These are phyloP conservation scores for Eragrostis curvula DNA, from an alignment of 176 grass and related monocot genomes.

Conservation along the genomic window DNA sequence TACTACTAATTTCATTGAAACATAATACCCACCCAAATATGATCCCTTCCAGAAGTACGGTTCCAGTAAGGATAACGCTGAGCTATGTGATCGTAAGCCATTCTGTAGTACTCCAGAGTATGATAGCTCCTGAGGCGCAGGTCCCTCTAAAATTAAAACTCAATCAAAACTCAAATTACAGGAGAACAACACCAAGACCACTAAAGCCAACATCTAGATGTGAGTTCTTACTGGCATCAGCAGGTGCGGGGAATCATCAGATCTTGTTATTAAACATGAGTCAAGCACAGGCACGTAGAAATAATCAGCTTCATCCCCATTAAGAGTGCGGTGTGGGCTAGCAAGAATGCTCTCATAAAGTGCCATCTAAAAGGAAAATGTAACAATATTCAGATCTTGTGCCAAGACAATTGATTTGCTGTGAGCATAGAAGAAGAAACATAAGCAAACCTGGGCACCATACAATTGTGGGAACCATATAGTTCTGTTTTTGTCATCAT, in stretches of 20 bases:
- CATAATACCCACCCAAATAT: constrained; percentile 84
- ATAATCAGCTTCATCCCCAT: constrained; percentile 97
- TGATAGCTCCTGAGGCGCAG: constrained; percentile 66
- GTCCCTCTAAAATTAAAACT: constrained; percentile 50
- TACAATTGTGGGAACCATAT: constrained; percentile 82
- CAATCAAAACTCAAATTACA: too few species aligned
- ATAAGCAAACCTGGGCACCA: constrained; percentile 84
- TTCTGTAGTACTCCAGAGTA: constrained; percentile 84
- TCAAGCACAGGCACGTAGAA: constrained; percentile 97
- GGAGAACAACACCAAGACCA: constrained; percentile 14
- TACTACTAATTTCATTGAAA: constrained; percentile 41
- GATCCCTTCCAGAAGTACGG: constrained; percentile 84
- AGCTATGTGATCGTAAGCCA: constrained; percentile 86
- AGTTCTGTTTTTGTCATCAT: constrained; percentile 80
- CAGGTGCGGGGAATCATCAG: constrained; percentile 82
- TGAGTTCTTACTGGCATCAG: constrained; percentile 59
- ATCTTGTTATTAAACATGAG: constrained; percentile 91
- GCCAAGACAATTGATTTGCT: constrained; percentile 8
- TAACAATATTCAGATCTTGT: constrained; percentile 41
- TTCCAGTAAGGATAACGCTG: constrained; percentile 93
- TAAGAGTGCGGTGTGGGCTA: constrained; percentile 90
- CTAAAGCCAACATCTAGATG: constrained; percentile 29
- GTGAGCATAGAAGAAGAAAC: constrained; percentile 13
- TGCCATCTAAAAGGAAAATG: constrained; percentile 70
- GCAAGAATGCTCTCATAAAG: constrained; percentile 96